Evolutionary conservation across 2,329 filamentous ascomycete species (phyloP).

Genomic region (Nothomitra cinnamomea): DNA sequence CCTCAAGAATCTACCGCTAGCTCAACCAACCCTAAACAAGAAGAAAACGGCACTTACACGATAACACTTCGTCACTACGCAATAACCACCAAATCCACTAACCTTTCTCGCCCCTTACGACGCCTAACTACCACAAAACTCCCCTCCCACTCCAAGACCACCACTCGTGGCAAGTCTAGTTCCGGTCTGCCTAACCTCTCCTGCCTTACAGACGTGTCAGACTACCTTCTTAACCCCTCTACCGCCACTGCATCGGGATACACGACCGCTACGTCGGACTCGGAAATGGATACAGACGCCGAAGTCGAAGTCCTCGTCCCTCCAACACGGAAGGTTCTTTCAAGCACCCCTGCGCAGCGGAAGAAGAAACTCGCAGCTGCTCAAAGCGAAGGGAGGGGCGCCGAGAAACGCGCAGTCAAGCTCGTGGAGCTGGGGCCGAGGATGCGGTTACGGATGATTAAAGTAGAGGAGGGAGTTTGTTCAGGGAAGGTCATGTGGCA

Average conservation of each 20-base stretch:
- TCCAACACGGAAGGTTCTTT: constrained; percentile 34
- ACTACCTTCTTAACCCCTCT: constrained; percentile 71
- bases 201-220: constrained; percentile 80
- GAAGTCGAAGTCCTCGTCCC: constrained; percentile 69
- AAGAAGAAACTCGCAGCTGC: constrained; percentile 27
- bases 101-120: constrained; percentile 67
- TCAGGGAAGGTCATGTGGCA: constrained; percentile 93
- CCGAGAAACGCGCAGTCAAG: constrained; percentile 79
- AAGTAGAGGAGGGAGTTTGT: constrained; percentile 90
- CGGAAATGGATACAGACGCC: constrained; percentile 82
- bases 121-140: constrained; percentile 72
- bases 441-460: constrained; percentile 75
- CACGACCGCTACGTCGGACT: constrained; percentile 70
- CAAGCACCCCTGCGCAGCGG: constrained; percentile 22
- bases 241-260: constrained; percentile 60
- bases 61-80: constrained; percentile 87
- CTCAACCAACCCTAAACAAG: constrained; percentile 29
- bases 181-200: constrained; percentile 68
- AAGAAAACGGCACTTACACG: constrained; percentile 42
- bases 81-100: constrained; percentile 76
- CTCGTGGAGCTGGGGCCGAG: constrained; percentile 82
- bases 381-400: constrained; percentile 29
- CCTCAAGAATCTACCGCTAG: constrained; percentile 15
- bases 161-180: constrained; percentile 42
- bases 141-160: constrained; percentile 22